Evolutionary conservation across 176 grass and related monocot genomes (phyloP).

Genomic region (Oryza nivara): DNA sequence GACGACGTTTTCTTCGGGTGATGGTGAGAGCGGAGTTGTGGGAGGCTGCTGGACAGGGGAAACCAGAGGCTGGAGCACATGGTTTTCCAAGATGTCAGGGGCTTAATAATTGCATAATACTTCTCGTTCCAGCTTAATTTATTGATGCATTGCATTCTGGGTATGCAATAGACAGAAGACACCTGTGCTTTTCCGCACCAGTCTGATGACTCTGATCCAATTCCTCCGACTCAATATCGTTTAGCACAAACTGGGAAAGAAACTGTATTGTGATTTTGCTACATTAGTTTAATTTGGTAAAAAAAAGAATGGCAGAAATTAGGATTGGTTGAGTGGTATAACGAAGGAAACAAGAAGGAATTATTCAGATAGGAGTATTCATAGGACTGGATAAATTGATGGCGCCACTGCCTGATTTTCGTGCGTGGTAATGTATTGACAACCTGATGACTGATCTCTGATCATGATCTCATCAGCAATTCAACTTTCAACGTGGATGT

Average conservation of each 20-base stretch:
- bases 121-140: background rate
- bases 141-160: too few species aligned
- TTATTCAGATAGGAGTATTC: too few species aligned
- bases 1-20: too few species aligned
- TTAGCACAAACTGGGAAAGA: background rate
- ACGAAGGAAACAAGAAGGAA: background rate
- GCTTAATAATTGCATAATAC: background rate
- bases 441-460: background rate
- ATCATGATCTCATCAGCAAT: background rate
- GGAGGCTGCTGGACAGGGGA: background rate
- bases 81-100: background rate
- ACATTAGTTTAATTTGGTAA: background rate
- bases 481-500: background rate
- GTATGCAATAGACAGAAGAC: background rate
- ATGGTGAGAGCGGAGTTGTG: too few species aligned
- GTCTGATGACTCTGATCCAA: background rate
- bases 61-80: background rate
- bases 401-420: too few species aligned
- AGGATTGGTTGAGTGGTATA: background rate
- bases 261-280: background rate
- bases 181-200: background rate
- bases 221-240: background rate
- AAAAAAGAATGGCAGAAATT: background rate
- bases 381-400: background rate
- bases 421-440: too few species aligned